Evolutionary conservation across 768 basidiomycete genomes (phyloP), one percentile per base, ranked within the genome.

Genomic region (Mycena polygramma): DNA sequence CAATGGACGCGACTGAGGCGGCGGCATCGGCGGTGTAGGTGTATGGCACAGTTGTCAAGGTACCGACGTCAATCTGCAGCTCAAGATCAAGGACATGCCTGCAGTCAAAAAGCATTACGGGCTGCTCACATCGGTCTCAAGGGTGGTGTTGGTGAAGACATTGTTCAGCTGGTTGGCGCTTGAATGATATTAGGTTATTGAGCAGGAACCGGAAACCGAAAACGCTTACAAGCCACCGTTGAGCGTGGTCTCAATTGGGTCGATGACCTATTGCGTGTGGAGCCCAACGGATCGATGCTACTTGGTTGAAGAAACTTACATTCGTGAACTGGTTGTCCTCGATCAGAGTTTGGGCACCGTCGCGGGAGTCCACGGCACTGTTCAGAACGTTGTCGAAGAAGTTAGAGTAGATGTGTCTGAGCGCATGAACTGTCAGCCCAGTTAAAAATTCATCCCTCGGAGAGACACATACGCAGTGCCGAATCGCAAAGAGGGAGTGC

Each of bases 301-400:
- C n/a, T n/a, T n/a, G n/a, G n/a, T n/a, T n/a, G n/a, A 13, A 30
- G 24, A 17, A 49, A 30, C 57, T 24, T 62, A 67, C 71, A 46
- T 72, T 69, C 36, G 67, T 72, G 59, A 68, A 72, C 49, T 69
- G 67, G 60, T 72, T 72, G 59, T 51, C 63, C 64, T 73, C 72
- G 41, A 73, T 63, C 26, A 73, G 57, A 9, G 57, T 63, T 19
- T 73, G 72, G 36, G 72, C 68, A 8, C 72, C 72, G 41, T 69
- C 67, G 22, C 72, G 72, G 36, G 72, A 69, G 59, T 70, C 68
- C 7, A 73, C 68, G 7, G 24, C 72, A 19, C 51, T 54, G 20
- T 43, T 48, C 4, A 70, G 51, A 36, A 72, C 57, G 57, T 49
- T 67, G 48, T 69, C 72, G 55, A 73, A 73, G 57, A 48, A 59